These are phyloP conservation scores for Pythium phragmiticola DNA, from an alignment of 352 stramenopile species.

Conservation along the genomic window DNA sequence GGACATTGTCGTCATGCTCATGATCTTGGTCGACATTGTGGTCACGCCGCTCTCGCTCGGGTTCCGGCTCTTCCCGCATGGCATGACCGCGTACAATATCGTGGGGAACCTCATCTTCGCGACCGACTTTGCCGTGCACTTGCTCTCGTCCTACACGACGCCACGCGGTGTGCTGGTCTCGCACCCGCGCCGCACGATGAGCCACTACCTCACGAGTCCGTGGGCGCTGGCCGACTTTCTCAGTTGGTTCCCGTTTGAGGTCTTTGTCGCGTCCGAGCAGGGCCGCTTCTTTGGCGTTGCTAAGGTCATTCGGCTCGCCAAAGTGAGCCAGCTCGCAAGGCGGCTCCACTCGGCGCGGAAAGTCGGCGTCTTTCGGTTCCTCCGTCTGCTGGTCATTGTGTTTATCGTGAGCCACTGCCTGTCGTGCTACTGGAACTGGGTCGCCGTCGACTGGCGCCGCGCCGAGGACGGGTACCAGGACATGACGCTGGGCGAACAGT, in stretches of 20 bases:
- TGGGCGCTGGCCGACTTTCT: constrained; percentile 63
- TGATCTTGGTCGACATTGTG: constrained; percentile 62
- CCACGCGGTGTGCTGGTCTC: constrained; percentile 51
- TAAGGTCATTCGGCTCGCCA: constrained; percentile 67
- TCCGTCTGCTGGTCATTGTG: constrained; percentile 49
- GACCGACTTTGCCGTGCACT: constrained; percentile 57
- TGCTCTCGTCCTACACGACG: constrained; percentile 60
- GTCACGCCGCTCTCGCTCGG: constrained; percentile 55
- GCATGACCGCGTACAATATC: constrained; percentile 34
- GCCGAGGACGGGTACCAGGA: constrained; percentile 35
- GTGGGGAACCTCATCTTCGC: constrained; percentile 53
- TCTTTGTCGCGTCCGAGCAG: constrained; percentile 32
- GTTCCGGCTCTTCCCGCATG: constrained; percentile 39
- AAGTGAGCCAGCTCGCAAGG: constrained; percentile 58
- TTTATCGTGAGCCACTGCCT: constrained; percentile 57
- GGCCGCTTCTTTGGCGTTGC: constrained; percentile 58
- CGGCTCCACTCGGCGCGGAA: constrained; percentile 67
- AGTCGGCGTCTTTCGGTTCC: constrained; percentile 54
- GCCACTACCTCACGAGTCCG: constrained; percentile 56
- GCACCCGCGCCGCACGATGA: constrained; percentile 33
- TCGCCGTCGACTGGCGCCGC: constrained; percentile 43
- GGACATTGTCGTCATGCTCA: constrained; percentile 55
- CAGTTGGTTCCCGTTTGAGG: constrained; percentile 70
- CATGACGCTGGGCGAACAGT: constrained; percentile 36
- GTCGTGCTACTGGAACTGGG: constrained; percentile 69